Conservation (phyloP, 2,329 filamentous ascomycete genomes). For the Rutstroemia sp. region DNA sequence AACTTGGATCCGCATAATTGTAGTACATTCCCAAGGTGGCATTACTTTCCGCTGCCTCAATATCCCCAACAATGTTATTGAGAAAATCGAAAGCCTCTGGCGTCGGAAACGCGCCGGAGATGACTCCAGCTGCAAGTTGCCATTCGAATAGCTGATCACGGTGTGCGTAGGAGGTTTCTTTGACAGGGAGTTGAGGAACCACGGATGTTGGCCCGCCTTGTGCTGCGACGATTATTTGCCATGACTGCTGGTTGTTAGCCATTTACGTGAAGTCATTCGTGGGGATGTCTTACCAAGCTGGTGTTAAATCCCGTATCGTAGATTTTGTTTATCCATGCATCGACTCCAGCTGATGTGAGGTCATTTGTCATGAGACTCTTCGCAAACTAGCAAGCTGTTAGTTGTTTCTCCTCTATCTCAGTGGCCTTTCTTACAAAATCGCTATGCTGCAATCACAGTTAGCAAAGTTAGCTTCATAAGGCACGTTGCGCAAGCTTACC, state of each 20-base stretch:
- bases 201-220: background rate
- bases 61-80: background rate
- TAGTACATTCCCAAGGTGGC: constrained; percentile 14
- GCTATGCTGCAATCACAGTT: background rate
- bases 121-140: background rate
- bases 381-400: background rate
- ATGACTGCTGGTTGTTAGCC: background rate
- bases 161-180: background rate
- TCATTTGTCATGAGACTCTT: background rate
- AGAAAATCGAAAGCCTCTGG: background rate
- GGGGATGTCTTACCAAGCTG: background rate
- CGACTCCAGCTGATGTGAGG: background rate
- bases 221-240: background rate
- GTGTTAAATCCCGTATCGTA: background rate
- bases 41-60: background rate
- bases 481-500: background rate
- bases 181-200: background rate
- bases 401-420: background rate
- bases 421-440: background rate
- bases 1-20: constrained; percentile 17
- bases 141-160: background rate
- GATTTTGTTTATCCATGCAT: background rate
- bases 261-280: background rate
- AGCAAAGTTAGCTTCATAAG: background rate
- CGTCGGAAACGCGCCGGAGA: background rate